These are phyloP conservation scores for Aspergillus sp. DNA, from an alignment of 2,329 filamentous ascomycete genomes.

Conservation along the genomic window DNA sequence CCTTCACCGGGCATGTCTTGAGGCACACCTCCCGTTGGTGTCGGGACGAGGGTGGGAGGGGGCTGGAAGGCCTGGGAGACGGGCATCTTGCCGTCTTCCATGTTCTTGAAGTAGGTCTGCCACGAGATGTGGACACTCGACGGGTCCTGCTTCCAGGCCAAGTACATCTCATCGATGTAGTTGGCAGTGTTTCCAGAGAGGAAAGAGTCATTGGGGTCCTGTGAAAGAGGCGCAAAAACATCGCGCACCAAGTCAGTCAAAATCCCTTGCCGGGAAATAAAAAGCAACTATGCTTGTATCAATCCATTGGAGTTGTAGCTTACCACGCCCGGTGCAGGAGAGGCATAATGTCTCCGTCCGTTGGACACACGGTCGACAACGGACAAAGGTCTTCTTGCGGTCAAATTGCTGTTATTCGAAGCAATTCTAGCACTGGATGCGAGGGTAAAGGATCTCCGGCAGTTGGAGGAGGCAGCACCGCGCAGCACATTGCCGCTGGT, in stretches of 20 bases:
- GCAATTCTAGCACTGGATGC: slow-evolving; percentile 25
- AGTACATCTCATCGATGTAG: slow-evolving; percentile 99
- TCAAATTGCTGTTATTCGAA: slow-evolving; percentile 23
- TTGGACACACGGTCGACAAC: slow-evolving; percentile 32
- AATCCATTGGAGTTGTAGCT: slow-evolving; percentile 22
- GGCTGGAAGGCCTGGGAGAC: slow-evolving; percentile 96
- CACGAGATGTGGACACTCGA: slow-evolving; percentile 94
- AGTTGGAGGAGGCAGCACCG: slow-evolving; percentile 27
- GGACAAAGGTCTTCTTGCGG: slow-evolving; percentile 39
- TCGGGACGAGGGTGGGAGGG: slow-evolving; percentile 84
- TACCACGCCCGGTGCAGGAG: slow-evolving; percentile 59
- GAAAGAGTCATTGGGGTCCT: slow-evolving; percentile 93
- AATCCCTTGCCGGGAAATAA: slow-evolving; percentile 1
- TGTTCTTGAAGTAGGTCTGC: slow-evolving; percentile 99
- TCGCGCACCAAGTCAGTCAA: slow-evolving; percentile 20
- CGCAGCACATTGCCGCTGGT: slow-evolving; percentile 33
- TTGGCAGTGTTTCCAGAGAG: slow-evolving; percentile 94
- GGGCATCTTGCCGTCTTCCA: slow-evolving; percentile 97
- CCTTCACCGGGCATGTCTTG: slow-evolving; percentile 66
- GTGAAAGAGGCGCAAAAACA: slow-evolving; percentile 11
- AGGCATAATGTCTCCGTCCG: slow-evolving; percentile 53
- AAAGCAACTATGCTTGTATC: background rate
- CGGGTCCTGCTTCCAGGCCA: slow-evolving; percentile 93
- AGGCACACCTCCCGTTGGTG: slow-evolving; percentile 72
- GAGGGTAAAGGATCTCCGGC: slow-evolving; percentile 29